Evolutionary conservation across 805 yeast genomes (phyloP), one percentile per base, ranked within the genome.

Genomic region (Suhomyces sp.): DNA sequence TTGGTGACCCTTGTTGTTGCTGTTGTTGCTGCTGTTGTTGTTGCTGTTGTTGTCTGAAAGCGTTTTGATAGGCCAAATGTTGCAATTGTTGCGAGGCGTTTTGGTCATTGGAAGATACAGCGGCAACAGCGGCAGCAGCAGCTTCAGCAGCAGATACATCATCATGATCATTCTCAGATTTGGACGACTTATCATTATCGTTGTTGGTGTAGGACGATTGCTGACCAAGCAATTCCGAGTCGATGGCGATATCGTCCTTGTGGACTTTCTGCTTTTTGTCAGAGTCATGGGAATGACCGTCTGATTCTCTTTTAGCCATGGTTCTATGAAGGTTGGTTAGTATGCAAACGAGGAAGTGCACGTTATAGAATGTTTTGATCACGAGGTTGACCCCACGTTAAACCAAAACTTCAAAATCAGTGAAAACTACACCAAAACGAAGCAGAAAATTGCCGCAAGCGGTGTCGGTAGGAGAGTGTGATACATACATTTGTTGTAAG

Each of bases 191-290:
- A n/a, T 28, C 35, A 19, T 19, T 29, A 11, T 16, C 18, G 19
- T 28, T 27, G 9, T 39, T 46, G 27, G 49, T 40, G 46, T 58
- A 60, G 25, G 60, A 57, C 26, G 60, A 56, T 36, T 65, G 70
- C 43, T 68, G 72, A 27, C 63, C 67, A 43, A 68, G 58, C 42
- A 68, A 56, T 43, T 65, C 73, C 22, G 68, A 60, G 47, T 66
- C 73, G 35, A 67, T 68, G 35, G 66, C 68, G 27, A 58, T 44
- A 23, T 44, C 48, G 24, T 44, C 44, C 39, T 44, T 44, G 37
- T 44, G 42, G 29, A 36, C 37, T 11, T 31, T 28, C 36, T 38
- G 28, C 29, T 44, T 44, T 28, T 44, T 44, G 12, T 42, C 43
- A 25, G 25, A 19, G 13, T 23, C 33, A 22, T 21, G 37, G 13